Base-by-base conservation (phyloP, 371 early-diverging fungal species). In the Nematocida displodere region DNA sequence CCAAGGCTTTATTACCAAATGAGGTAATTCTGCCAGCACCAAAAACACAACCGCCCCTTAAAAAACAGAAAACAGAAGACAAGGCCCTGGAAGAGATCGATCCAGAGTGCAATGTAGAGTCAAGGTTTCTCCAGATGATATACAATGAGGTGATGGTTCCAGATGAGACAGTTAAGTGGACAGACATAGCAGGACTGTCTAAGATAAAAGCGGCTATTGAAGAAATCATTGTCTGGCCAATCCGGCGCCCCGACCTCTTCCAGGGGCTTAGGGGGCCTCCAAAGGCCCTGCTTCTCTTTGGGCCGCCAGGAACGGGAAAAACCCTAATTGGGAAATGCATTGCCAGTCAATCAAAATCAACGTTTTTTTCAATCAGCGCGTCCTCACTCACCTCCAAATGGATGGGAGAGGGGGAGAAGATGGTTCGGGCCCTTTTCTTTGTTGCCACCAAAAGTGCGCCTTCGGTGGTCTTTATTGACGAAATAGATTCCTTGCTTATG, bases 341-440 rank as follows among this genome's bases (percentile, higher is more conserved):
- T 0, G 96, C 96, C 0, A 87, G 88, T 0, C 92, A 94, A 77
- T 89, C 90, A 0, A 85, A 88, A 1, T 91, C 94, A 20, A 91
- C 91, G 48, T 97, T 96, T 82, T 87, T 96, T 78, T 85, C 91
- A 1, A 87, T 97, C 33, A 87, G 88, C 76, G 87, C 91, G 0
- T 90, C 91, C 8, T 89, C 92, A 5, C 84, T 94, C 39, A 92
- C 92, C 1, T 89, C 90, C 13, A 93, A 93, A 80, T 94, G 92
- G 92, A 88, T 92, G 15, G 94, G 94, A 29, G 94, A 94, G 77
- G 92, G 92, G 39, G 95, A 94, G 66, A 92, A 92, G 82, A 89
- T 93, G 91, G 92, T 89, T 1, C 87, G 92, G 0, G 90, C 91
- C 17, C 80, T 94, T 46, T 94, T 94, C 85, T 89, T 91, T 0